Conservation (phyloP, 805 yeast species). For the Ascoidea asiatica region DNA sequence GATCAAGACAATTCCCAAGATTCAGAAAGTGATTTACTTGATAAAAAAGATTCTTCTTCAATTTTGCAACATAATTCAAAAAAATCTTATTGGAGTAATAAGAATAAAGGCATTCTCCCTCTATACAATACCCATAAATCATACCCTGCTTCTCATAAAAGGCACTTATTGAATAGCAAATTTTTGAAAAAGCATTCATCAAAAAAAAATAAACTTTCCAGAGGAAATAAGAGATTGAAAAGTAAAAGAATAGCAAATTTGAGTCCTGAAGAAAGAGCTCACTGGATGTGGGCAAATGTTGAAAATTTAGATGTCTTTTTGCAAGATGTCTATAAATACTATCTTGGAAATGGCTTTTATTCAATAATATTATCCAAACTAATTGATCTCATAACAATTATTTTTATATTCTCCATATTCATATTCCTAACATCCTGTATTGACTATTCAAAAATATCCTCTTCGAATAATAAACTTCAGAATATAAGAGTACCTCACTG, state of each 20-base stretch:
- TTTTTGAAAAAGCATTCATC: conserved; percentile 10
- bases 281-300: conserved; percentile 95
- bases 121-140: conserved; percentile 11
- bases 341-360: conserved; percentile 69
- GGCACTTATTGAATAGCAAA: no score
- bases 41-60: no score
- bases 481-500: conserved; percentile 25
- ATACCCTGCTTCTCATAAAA: no score
- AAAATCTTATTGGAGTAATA: no score
- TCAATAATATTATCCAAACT: conserved; percentile 60
- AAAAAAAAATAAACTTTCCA: neutral
- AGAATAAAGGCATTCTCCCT: neutral
- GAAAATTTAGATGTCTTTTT: conserved; percentile 82
- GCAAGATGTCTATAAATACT: conserved; percentile 72
- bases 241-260: conserved; percentile 25
- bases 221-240: conserved; percentile 14
- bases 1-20: no score
- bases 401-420: conserved; percentile 69
- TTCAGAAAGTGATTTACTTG: no score
- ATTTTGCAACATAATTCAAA: no score
- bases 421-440: conserved; percentile 75
- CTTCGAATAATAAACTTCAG: conserved; percentile 15
- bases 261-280: conserved; percentile 61
- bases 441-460: conserved; percentile 38
- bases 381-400: conserved; percentile 58